Evolutionary conservation across 495 filamentous ascomycete species (phyloP).

Genomic region (Annulohypoxylon moriforme): DNA sequence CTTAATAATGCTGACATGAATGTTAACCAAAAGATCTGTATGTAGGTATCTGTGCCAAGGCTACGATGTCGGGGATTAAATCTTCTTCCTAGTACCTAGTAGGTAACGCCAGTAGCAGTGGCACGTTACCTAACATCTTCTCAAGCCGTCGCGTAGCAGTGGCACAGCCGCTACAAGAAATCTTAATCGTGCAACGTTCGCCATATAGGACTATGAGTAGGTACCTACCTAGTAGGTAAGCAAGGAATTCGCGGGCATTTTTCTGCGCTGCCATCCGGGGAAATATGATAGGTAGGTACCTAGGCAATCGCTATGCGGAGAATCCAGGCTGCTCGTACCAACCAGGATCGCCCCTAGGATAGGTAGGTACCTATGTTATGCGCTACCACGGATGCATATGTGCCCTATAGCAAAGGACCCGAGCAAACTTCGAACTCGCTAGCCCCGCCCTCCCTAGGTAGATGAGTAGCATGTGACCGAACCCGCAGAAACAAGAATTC

Average conservation of each 20-base stretch:
- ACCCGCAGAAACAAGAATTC: constrained; percentile 17
- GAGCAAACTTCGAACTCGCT: background rate
- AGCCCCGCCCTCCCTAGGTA: background rate
- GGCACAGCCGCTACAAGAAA: constrained; percentile 6
- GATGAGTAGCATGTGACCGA: constrained; percentile 1
- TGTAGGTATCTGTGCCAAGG: constrained; percentile 19
- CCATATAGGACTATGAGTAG: background rate
- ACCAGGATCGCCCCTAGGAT: constrained; percentile 33
- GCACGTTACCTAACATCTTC: constrained; percentile 19
- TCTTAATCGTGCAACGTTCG: background rate
- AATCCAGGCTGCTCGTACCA: background rate
- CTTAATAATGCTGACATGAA: constrained; percentile 30
- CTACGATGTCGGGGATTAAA: constrained; percentile 1
- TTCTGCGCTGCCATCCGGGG: constrained; percentile 6
- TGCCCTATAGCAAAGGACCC: background rate
- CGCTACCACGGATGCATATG: constrained; percentile 2
- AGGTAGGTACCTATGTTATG: background rate
- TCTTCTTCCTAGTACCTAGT: background rate
- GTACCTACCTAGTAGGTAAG: background rate
- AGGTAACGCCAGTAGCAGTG: background rate
- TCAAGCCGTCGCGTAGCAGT: background rate
- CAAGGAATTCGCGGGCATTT: background rate
- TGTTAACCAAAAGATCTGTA: constrained; percentile 5
- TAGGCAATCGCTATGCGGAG: constrained; percentile 10
- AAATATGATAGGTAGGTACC: constrained; percentile 1